Conservation (phyloP, 805 yeast genomes). For the Torulaspora delbrueckii region DNA sequence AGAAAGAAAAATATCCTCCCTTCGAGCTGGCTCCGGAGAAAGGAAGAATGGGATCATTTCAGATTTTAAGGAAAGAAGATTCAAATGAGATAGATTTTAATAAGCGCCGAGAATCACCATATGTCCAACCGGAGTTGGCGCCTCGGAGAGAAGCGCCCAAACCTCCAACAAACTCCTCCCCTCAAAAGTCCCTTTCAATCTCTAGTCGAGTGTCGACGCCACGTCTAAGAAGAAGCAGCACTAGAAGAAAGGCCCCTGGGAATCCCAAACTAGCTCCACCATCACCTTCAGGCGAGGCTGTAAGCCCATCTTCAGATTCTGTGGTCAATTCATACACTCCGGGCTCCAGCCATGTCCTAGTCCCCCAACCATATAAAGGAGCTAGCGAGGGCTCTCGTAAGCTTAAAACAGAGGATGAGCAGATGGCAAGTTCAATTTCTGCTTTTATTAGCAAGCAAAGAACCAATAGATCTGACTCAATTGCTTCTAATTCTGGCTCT, state of each 20-base stretch:
- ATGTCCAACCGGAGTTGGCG: slow-evolving; percentile 50
- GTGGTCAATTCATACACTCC: slow-evolving; percentile 39
- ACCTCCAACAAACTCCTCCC: slow-evolving; percentile 44
- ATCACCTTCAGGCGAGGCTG: slow-evolving; percentile 9
- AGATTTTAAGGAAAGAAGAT: slow-evolving; percentile 59
- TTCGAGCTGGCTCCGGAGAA: slow-evolving; percentile 16
- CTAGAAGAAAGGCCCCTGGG: slow-evolving; percentile 11
- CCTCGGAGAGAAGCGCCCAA: slow-evolving; percentile 72
- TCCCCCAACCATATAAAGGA: slow-evolving; percentile 42
- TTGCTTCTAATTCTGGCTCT: slow-evolving; percentile 18
- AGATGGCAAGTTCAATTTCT: slow-evolving; percentile 11
- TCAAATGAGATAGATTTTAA: slow-evolving; percentile 77
- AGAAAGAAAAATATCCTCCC: slow-evolving; percentile 7
- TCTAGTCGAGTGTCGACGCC: slow-evolving; percentile 15
- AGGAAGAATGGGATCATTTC: slow-evolving; percentile 45
- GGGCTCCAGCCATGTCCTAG: slow-evolving; percentile 40
- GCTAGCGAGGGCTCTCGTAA: slow-evolving; percentile 16
- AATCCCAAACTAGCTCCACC: slow-evolving; percentile 24
- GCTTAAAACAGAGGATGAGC: slow-evolving; percentile 12
- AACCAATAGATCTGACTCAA: slow-evolving; percentile 22
- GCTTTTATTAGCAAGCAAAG: slow-evolving; percentile 15
- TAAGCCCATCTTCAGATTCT: slow-evolving; percentile 18
- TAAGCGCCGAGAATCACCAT: slow-evolving; percentile 71
- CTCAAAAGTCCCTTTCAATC: slow-evolving; percentile 18
- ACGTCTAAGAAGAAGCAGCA: slow-evolving; percentile 18